Evolutionary conservation across 2,329 filamentous ascomycete genomes (phyloP).

Genomic region (Trichothecium sympodiale): DNA sequence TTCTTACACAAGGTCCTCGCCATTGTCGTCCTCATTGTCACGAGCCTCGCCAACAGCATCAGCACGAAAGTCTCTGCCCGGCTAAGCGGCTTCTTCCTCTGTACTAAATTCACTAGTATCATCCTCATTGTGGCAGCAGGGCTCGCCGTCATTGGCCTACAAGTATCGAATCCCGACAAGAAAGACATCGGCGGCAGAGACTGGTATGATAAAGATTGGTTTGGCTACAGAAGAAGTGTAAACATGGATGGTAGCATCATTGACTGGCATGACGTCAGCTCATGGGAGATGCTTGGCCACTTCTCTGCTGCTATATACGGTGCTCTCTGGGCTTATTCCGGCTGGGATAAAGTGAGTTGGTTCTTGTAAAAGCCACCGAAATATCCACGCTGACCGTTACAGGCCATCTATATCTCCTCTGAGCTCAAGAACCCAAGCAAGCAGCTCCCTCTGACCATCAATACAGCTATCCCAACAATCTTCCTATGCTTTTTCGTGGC

Average conservation of each 20-base stretch:
- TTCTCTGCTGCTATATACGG: slow-evolving; percentile 51
- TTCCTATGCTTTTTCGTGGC: slow-evolving; percentile 47
- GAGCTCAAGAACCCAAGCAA: slow-evolving; percentile 38
- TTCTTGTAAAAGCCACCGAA: not conserved
- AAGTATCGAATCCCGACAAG: slow-evolving; percentile 21
- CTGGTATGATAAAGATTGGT: slow-evolving; percentile 44
- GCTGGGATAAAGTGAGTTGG: slow-evolving; percentile 51
- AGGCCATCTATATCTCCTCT: slow-evolving; percentile 44
- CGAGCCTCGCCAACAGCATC: slow-evolving; percentile 41
- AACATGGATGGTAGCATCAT: slow-evolving; percentile 37
- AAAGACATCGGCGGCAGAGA: slow-evolving; percentile 32
- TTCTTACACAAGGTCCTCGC: slow-evolving; percentile 40
- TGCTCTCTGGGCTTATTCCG: slow-evolving; percentile 53
- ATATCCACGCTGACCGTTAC: slow-evolving; percentile 1
- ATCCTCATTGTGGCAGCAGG: slow-evolving; percentile 36
- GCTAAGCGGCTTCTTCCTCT: slow-evolving; percentile 44
- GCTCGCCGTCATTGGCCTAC: slow-evolving; percentile 31
- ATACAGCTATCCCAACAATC: slow-evolving; percentile 48
- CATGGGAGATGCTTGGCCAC: slow-evolving; percentile 50
- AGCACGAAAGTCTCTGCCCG: slow-evolving; percentile 44
- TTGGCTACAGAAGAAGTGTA: slow-evolving; percentile 35
- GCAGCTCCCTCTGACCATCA: slow-evolving; percentile 50
- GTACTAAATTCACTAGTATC: slow-evolving; percentile 40
- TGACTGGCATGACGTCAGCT: slow-evolving; percentile 34
- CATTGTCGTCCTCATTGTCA: slow-evolving; percentile 31